Evolutionary conservation across 1,284 basidiomycete genomes (phyloP), one percentile per base, ranked within the genome.

Genomic region (Leccinum fuscescens): DNA sequence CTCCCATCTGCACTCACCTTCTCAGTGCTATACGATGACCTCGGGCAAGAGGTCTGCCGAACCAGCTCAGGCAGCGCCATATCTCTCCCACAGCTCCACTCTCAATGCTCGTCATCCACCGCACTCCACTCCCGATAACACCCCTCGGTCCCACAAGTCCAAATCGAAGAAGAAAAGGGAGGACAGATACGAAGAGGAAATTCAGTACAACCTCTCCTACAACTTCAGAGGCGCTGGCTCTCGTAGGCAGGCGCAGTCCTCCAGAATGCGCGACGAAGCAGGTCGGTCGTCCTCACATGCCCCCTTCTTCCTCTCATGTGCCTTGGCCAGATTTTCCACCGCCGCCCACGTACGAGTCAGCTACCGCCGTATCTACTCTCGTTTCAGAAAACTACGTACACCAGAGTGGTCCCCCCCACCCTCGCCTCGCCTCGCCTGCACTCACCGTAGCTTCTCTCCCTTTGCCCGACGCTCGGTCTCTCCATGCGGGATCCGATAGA

Each of bases 31-130:
- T 64, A 75, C 74, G 70, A 72, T 75, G 71, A 61, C 72, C 70
- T 70, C 72, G 69, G 69, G 70, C 24, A 72, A 68, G 67, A 72
- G 65, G 63, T 54, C 72, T 63, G 64, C 69, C 64, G 70, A 73
- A 60, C 61, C 63, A 63, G 57, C 73, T 57, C 71, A 71, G 61
- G 55, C 69, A 56, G 61, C 82, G 62, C 53, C 53, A 39, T 87
- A 84, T 76, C 80, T 85, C 64, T 81, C 81, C 57, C 82, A 84
- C 68, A 73, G 78, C 71, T 78, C 81, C 69, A 79, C 77, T 56
- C 83, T 82, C 68, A 82, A 83, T 71, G 83, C 79, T 63, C 84
- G 82, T 67, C 66, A 78, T 66, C 76, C 80, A 44, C 77, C 81
- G 46, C 46, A 42, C 64, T 74, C 80, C 62, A 78, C 82, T 17